Conservation (phyloP, 768 basidiomycete species). For the Tricholoma sp. region DNA sequence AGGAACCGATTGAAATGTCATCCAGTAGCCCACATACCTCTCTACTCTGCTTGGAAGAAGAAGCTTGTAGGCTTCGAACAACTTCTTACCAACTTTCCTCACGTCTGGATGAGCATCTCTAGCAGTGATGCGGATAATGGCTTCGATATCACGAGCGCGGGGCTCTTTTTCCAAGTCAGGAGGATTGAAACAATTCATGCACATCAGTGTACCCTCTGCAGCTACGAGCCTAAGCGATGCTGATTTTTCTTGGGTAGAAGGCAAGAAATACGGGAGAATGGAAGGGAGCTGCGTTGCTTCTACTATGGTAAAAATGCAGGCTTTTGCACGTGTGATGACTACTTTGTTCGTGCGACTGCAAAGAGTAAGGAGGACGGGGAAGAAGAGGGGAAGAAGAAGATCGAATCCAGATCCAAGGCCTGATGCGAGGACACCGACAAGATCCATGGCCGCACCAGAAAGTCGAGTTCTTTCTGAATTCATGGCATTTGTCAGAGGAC, state of each 20-base stretch:
- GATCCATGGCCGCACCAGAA: conserved; percentile 61
- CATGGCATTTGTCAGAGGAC: conserved; percentile 13
- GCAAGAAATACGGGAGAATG: conserved; percentile 56
- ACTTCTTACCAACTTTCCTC: conserved; percentile 58
- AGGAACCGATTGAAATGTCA: conserved; percentile 1
- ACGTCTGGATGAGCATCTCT: conserved; percentile 75
- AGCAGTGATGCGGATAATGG: conserved; percentile 58
- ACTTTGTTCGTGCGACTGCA: conserved; percentile 79
- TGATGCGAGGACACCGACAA: conserved; percentile 48
- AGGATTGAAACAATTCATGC: conserved; percentile 72
- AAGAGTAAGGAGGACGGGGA: conserved; percentile 62
- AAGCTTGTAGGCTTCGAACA: conserved; percentile 73
- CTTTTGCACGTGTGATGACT: conserved; percentile 58
- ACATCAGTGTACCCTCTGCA: conserved; percentile 60
- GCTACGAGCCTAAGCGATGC: conserved; percentile 54
- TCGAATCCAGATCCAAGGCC: conserved; percentile 62
- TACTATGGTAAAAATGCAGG: conserved; percentile 55
- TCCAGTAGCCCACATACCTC: conserved; percentile 35
- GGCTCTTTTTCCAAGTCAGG: conserved; percentile 71
- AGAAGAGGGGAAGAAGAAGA: conserved; percentile 55
- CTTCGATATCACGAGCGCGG: conserved; percentile 62
- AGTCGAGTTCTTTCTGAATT: conserved; percentile 16
- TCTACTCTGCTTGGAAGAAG: conserved; percentile 65
- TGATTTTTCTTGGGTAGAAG: conserved; percentile 65
- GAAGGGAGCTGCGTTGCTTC: conserved; percentile 62